These are phyloP conservation scores for Populus deltoides DNA, from an alignment of 345 rosid species.

Conservation along the genomic window DNA sequence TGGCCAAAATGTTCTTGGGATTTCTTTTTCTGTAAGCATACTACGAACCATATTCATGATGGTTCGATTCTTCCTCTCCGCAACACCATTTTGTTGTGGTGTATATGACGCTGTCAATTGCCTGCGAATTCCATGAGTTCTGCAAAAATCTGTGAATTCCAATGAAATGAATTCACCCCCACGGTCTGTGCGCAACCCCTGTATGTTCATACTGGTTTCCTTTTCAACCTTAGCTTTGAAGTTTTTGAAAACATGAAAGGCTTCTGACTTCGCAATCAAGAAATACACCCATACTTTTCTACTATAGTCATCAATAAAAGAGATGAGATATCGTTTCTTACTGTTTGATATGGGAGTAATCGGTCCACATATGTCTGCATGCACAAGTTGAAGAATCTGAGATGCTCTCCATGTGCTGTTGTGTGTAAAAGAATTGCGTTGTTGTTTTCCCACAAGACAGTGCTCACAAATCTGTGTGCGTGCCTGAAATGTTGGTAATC, in stretches of 20 bases:
- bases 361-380: background rate
- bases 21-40: too few relatives aligned
- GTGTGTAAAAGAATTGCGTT: conserved; percentile 1
- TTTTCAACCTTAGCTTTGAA: background rate
- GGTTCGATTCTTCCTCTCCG: too few relatives aligned
- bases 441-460: conserved; percentile 3
- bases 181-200: too few relatives aligned
- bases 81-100: too few relatives aligned
- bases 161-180: too few relatives aligned
- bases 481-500: background rate
- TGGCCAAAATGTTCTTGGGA: background rate
- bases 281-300: background rate
- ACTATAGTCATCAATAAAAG: background rate
- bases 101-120: too few relatives aligned
- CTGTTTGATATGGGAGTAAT: too few relatives aligned
- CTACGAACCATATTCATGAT: background rate
- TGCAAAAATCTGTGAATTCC: too few relatives aligned
- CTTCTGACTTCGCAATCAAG: background rate
- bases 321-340: background rate
- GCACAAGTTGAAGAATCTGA: background rate
- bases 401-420: background rate
- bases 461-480: background rate
- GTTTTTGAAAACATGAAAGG: background rate
- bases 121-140: too few relatives aligned
- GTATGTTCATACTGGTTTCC: background rate